A percentile compares a stretch with the other conserved stretches of the same genome.
phyloP scores from a whole-genome alignment of 1,284 basidiomycete species.

The Pseudozyma sp. region DNA sequence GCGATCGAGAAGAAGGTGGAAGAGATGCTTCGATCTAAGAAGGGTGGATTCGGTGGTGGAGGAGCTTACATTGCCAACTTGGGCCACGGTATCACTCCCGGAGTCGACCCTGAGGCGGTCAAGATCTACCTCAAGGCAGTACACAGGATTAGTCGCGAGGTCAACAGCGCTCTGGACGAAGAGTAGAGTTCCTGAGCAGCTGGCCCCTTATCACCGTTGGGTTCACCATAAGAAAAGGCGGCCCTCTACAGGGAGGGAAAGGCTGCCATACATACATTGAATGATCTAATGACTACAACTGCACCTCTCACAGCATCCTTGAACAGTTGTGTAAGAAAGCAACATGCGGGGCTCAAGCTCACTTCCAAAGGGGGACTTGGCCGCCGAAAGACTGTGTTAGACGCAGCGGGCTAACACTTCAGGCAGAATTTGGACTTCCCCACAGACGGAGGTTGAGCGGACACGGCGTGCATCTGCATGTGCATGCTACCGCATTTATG shows the following conservation, averaged over 20 bases:
- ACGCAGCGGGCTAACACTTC: too few species aligned
- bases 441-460: too few species aligned
- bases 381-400: too few species aligned
- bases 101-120: slow-evolving; percentile 67
- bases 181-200: slow-evolving; percentile 18
- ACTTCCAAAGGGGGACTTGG: too few species aligned
- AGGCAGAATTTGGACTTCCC: too few species aligned
- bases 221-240: too few species aligned
- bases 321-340: background rate
- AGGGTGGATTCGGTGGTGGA: slow-evolving; percentile 76
- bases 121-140: slow-evolving; percentile 64
- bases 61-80: slow-evolving; percentile 85
- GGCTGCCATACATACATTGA: background rate
- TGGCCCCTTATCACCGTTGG: too few species aligned
- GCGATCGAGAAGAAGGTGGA: slow-evolving; percentile 90
- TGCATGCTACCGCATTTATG: too few species aligned
- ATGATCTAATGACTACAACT: background rate
- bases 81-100: slow-evolving; percentile 86
- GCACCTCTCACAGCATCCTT: background rate
- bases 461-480: too few species aligned
- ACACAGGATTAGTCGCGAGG: slow-evolving; percentile 60
- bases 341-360: background rate
- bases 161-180: slow-evolving; percentile 51
- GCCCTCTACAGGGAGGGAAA: too few species aligned
- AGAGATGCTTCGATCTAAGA: slow-evolving; percentile 75